Evolutionary conservation across 441 rosid genomes (phyloP), one percentile per base, ranked within the genome.

Genomic region (Populus tomentosa): DNA sequence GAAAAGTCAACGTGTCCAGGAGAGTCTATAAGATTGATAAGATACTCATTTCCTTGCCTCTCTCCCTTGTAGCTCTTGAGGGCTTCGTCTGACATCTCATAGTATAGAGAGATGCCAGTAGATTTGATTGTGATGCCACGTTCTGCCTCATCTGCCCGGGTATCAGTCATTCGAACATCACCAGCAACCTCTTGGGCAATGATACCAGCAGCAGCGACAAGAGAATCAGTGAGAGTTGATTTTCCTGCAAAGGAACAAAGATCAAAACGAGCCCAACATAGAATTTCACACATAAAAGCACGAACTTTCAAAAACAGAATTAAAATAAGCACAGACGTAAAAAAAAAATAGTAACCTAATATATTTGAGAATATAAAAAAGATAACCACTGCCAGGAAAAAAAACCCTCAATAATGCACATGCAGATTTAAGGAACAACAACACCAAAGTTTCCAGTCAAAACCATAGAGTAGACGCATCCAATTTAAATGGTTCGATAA

Each of bases 1-100:
- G 96, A 91, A 70, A 93, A 93, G 83, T 93, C 97, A 73, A 93
- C 97, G 40, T 93, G 97, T 62, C 94, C 96, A 38, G 97, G 97
- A 0, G 96, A 93, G 72, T 93, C 96, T 24, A 93, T 93, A 40
- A 91, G 92, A 85, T 93, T 93, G 87, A 93, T 93, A 23, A 93
- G 88, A 74, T 93, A 93, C 80, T 93, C 96, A 70, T 88, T 86
- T 14, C 94, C 94, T 0, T 75, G 28, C 11, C 91, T 84, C 71
- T 85, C 86, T 38, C 92, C 94, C 70, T 72, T 84, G 88, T 72
- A 90, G 62, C n/a, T 79, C 82, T 86, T 87, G 70, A 90, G 82
- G 46, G 91, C 7, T 0, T 78, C 89, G 1, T 85, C 86, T 42
- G 69, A 1, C 92, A 90, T 90, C 78, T 87, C 85, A 66, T 90